Conservation (phyloP, 2,329 filamentous ascomycete species). For the Geosmithia flava region DNA sequence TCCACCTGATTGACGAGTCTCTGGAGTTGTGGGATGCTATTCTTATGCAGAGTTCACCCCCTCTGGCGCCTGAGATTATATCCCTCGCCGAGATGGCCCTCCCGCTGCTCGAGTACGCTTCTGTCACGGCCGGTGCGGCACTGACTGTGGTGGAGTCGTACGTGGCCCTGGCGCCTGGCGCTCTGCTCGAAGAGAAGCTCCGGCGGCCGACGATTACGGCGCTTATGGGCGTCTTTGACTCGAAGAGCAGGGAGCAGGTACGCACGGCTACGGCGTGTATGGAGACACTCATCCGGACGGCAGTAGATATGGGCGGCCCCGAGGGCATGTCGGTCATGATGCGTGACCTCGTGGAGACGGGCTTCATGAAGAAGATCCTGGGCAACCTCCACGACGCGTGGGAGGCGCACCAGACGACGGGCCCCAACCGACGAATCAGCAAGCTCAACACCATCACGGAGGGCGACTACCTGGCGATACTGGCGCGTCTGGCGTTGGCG, state of each 20-base stretch:
- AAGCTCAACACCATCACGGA: conserved; percentile 65
- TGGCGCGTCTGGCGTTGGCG: conserved; percentile 66
- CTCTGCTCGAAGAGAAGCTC: conserved; percentile 45
- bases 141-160: conserved; percentile 59
- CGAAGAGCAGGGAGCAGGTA: conserved; percentile 43
- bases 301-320: conserved; percentile 47
- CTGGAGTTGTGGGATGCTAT: conserved; percentile 81
- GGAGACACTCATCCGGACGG: conserved; percentile 52
- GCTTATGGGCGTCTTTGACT: conserved; percentile 36
- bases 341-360: conserved; percentile 50
- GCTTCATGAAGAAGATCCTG: conserved; percentile 51
- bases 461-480: conserved; percentile 73
- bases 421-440: conserved; percentile 59
- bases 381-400: conserved; percentile 54
- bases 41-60: conserved; percentile 50
- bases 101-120: conserved; percentile 53
- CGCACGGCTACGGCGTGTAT: conserved; percentile 47
- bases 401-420: conserved; percentile 69
- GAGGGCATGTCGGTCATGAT: conserved; percentile 50
- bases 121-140: conserved; percentile 47
- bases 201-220: conserved; percentile 36
- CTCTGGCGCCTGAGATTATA: conserved; percentile 49
- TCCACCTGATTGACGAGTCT: conserved; percentile 84
- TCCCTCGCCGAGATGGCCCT: conserved; percentile 50
- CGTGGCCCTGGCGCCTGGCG: conserved; percentile 55